phyloP scores from a whole-genome alignment of 1,284 basidiomycete genomes.

The Ceratobasidium theobromae region DNA sequence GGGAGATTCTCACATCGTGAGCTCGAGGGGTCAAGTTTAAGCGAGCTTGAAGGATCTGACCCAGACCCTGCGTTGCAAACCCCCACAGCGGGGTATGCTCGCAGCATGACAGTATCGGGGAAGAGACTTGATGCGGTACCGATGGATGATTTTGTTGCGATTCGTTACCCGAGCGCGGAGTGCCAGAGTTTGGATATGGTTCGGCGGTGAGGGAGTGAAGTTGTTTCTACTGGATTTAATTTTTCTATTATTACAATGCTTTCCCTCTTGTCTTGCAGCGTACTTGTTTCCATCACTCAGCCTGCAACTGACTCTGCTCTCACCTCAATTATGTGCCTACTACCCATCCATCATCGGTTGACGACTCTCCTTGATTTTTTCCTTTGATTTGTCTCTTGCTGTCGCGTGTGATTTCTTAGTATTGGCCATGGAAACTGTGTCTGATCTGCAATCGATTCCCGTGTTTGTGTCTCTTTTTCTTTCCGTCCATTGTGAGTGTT shows the following conservation, averaged over 20 bases:
- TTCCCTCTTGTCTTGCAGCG: slow-evolving; percentile 5
- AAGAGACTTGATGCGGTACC: slow-evolving; percentile 18
- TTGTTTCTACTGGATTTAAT: slow-evolving; percentile 3
- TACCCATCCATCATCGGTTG: too few species aligned
- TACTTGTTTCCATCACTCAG: background rate
- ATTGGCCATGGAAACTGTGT: background rate
- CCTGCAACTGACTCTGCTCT: slow-evolving; percentile 14
- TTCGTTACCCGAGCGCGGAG: slow-evolving; percentile 25
- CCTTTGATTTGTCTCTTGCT: background rate
- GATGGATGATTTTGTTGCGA: slow-evolving; percentile 24
- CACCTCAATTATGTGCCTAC: background rate
- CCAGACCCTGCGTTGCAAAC: slow-evolving; percentile 18
- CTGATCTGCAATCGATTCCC: slow-evolving; percentile 17
- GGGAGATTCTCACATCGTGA: slow-evolving; percentile 2
- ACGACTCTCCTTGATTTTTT: slow-evolving; percentile 19
- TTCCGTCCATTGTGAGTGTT: background rate
- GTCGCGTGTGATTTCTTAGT: background rate
- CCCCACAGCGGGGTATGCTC: slow-evolving; percentile 9
- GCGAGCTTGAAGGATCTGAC: slow-evolving; percentile 18
- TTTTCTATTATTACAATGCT: background rate
- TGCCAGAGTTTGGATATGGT: slow-evolving; percentile 26
- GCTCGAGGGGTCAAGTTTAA: slow-evolving; percentile 11
- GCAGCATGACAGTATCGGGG: slow-evolving; percentile 21
- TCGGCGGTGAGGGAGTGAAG: background rate
- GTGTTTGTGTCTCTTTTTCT: background rate